A percentile compares a stretch with the other conserved stretches of the same genome.
Evolutionary conservation across 2,329 filamentous ascomycete species (phyloP).

Genomic region (Acrocalymma vagum): DNA sequence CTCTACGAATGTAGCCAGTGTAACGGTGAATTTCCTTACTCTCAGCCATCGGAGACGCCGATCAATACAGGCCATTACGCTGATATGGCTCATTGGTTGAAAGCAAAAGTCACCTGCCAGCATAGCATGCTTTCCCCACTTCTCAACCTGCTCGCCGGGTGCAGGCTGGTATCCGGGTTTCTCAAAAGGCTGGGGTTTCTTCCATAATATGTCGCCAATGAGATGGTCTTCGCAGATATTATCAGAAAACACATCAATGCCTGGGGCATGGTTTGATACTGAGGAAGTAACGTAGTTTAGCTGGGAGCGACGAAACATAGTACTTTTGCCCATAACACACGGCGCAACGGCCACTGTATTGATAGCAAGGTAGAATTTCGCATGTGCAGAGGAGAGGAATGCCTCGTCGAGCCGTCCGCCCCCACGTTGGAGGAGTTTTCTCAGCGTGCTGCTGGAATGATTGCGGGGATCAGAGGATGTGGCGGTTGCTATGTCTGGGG

Average conservation of each 20-base stretch:
- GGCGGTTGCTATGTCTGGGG: constrained; percentile 36
- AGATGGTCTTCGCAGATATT: constrained; percentile 99
- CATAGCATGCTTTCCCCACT: constrained; percentile 80
- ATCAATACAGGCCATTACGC: constrained; percentile 77
- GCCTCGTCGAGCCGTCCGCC: constrained; percentile 92
- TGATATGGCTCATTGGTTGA: constrained; percentile 87
- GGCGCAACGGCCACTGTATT: constrained; percentile 91
- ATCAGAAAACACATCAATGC: constrained; percentile 91
- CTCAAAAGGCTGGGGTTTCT: constrained; percentile 55
- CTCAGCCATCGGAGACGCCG: constrained; percentile 89
- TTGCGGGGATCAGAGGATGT: constrained; percentile 33
- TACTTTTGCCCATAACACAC: constrained; percentile 95
- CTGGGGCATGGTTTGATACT: constrained; percentile 63
- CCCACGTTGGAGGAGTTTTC: constrained; percentile 52
- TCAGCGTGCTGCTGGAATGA: constrained; percentile 29
- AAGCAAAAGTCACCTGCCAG: constrained; percentile 87
- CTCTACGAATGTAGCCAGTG: constrained; percentile 87
- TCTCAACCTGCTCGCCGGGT: constrained; percentile 41
- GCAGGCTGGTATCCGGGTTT: constrained; percentile 29
- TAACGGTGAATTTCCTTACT: constrained; percentile 93
- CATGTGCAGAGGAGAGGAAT: constrained; percentile 92
- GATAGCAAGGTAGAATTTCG: constrained; percentile 98
- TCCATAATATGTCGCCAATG: constrained; percentile 92
- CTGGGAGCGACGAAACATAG: constrained; percentile 96
- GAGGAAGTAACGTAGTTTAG: constrained; percentile 75